Evolutionary conservation across 2,329 filamentous ascomycete species (phyloP).

Genomic region (Apiospora pterosperma): DNA sequence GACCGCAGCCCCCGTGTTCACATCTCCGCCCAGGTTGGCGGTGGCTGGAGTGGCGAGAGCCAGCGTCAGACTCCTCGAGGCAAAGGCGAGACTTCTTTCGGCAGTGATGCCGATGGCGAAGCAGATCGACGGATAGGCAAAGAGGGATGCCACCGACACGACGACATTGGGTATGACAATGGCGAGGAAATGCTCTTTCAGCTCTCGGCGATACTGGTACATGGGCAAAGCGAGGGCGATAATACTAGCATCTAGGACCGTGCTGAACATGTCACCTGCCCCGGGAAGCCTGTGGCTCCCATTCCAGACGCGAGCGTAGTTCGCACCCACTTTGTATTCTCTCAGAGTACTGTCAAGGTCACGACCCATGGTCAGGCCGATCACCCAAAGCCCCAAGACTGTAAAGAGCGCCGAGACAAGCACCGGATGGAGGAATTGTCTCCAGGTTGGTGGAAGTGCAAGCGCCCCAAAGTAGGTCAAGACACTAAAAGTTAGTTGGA

Average conservation of each 20-base stretch:
- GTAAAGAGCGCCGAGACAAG: slow-evolving; percentile 52
- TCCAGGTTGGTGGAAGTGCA: slow-evolving; percentile 44
- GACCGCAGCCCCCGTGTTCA: slow-evolving; percentile 52
- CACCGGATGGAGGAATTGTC: slow-evolving; percentile 54
- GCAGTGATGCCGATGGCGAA: slow-evolving; percentile 51
- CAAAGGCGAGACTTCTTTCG: slow-evolving; percentile 50
- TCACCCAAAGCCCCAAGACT: slow-evolving; percentile 49
- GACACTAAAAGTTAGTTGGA: slow-evolving; percentile 44
- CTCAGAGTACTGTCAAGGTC: slow-evolving; percentile 37
- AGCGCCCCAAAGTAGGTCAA: slow-evolving; percentile 50
- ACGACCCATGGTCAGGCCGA: slow-evolving; percentile 43
- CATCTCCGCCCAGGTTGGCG: slow-evolving; percentile 53
- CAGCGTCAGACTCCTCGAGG: slow-evolving; percentile 53
- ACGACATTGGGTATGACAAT: slow-evolving; percentile 52
- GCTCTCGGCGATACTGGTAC: slow-evolving; percentile 57
- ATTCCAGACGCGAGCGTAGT: slow-evolving; percentile 50
- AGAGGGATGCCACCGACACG: slow-evolving; percentile 50
- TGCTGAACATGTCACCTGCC: slow-evolving; percentile 54
- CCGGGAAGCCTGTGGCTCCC: slow-evolving; percentile 39
- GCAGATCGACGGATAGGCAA: slow-evolving; percentile 55
- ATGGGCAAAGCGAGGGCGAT: slow-evolving; percentile 58
- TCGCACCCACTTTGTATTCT: slow-evolving; percentile 49
- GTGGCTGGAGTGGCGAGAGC: slow-evolving; percentile 57
- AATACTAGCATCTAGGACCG: slow-evolving; percentile 54
- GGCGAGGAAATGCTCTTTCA: slow-evolving; percentile 48